Evolutionary conservation across 441 rosid species (phyloP).

Genomic region (Populus hybrid): DNA sequence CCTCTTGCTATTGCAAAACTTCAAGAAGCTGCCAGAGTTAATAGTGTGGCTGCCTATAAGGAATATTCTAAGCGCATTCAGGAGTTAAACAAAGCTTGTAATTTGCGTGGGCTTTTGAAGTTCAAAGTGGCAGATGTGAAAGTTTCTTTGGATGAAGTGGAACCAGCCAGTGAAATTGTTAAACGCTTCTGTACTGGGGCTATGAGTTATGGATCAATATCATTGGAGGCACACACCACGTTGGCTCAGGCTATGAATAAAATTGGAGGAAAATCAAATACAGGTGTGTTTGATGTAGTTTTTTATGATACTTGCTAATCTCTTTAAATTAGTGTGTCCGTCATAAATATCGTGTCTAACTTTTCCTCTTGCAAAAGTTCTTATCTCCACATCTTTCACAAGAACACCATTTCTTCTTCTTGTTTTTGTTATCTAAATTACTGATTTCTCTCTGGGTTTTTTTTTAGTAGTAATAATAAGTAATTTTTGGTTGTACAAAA

Average conservation of each 20-base stretch:
- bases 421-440: not conserved
- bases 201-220: slow-evolving; percentile 99
- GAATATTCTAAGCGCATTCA: slow-evolving; percentile 94
- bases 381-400: not conserved
- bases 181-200: slow-evolving; percentile 99
- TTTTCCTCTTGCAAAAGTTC: no score
- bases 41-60: slow-evolving; percentile 92
- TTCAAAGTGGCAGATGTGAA: slow-evolving; percentile 42
- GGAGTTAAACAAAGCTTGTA: slow-evolving; percentile 86
- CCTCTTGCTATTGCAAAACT: slow-evolving; percentile 97
- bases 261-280: slow-evolving; percentile 97
- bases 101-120: slow-evolving; percentile 91
- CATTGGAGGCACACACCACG: slow-evolving; percentile 89
- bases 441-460: no score
- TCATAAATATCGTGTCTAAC: not conserved
- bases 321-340: no score
- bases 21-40: slow-evolving; percentile 95
- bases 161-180: slow-evolving; percentile 97
- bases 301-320: not conserved
- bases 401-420: not conserved
- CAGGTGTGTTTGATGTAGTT: slow-evolving; percentile 48
- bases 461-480: no score
- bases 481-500: no score
- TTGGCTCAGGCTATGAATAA: slow-evolving; percentile 95
- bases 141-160: slow-evolving; percentile 86